phyloP scores from a whole-genome alignment of 164 flowering plant species.

The Tetrastigma voinierianum region DNA sequence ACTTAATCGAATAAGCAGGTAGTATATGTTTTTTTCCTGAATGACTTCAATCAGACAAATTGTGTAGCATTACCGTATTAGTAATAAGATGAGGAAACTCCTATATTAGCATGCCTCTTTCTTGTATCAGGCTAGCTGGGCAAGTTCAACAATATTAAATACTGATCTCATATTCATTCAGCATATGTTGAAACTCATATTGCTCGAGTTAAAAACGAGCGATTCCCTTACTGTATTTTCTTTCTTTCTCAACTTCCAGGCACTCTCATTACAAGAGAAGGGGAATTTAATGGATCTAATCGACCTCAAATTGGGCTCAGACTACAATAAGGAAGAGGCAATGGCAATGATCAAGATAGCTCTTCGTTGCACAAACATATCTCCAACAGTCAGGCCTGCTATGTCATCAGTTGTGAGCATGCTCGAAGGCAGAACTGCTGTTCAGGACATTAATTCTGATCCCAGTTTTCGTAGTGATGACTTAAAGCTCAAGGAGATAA shows the following conservation, averaged over 20 bases:
- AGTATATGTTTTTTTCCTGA: no score
- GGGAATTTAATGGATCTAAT: constrained; percentile 41
- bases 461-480: constrained; percentile 11
- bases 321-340: constrained; percentile 32
- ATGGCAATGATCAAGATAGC: constrained; percentile 40
- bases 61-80: no score
- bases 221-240: neutral
- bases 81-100: no score
- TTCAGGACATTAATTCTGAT: constrained; percentile 15
- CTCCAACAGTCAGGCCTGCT: constrained; percentile 40
- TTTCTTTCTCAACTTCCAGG: constrained; percentile 17
- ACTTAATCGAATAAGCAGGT: no score
- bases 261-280: constrained; percentile 27
- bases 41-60: no score
- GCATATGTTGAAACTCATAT: no score
- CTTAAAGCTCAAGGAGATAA: constrained; percentile 9
- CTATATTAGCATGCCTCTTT: no score
- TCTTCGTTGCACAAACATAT: constrained; percentile 39
- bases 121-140: no score
- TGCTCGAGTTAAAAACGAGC: neutral
- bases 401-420: constrained; percentile 65
- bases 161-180: no score
- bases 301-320: constrained; percentile 40
- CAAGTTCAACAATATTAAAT: no score
- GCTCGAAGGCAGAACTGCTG: constrained; percentile 44